phyloP scores from a whole-genome alignment of 441 rosid species.

The Manihot esculenta region DNA sequence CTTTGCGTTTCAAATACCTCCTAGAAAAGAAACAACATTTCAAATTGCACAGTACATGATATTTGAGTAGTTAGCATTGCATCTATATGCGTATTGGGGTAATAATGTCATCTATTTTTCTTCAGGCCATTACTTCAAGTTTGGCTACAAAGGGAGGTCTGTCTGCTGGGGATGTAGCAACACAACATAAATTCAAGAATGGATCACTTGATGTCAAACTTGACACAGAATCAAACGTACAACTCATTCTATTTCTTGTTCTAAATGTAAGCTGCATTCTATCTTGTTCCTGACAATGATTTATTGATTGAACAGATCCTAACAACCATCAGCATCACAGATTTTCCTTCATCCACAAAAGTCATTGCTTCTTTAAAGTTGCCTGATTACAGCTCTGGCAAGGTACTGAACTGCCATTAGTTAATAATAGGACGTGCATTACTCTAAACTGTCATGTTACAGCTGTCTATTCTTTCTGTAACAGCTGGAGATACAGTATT shows the following conservation, averaged over 20 bases:
- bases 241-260: neutral
- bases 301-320: slow-evolving; percentile 33
- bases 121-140: slow-evolving; percentile 38
- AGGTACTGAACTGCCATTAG: slow-evolving; percentile 25
- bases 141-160: slow-evolving; percentile 39
- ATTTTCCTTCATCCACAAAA: slow-evolving; percentile 40
- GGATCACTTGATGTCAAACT: slow-evolving; percentile 36
- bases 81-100: neutral
- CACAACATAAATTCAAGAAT: slow-evolving; percentile 34
- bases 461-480: slow-evolving; percentile 5
- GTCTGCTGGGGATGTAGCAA: slow-evolving; percentile 36
- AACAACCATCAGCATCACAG: slow-evolving; percentile 31
- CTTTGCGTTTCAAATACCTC: neutral
- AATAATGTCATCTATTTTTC: neutral
- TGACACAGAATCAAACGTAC: slow-evolving; percentile 36
- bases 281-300: neutral
- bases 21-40: neutral
- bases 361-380: slow-evolving; percentile 37
- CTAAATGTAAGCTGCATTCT: neutral
- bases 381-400: slow-evolving; percentile 46
- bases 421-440: neutral
- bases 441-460: neutral
- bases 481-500: slow-evolving; percentile 42
- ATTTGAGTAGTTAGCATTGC: neutral
- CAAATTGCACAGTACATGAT: neutral